Evolutionary conservation across 2,329 filamentous ascomycete species (phyloP).

Genomic region (Aspergillus tubingensis): DNA sequence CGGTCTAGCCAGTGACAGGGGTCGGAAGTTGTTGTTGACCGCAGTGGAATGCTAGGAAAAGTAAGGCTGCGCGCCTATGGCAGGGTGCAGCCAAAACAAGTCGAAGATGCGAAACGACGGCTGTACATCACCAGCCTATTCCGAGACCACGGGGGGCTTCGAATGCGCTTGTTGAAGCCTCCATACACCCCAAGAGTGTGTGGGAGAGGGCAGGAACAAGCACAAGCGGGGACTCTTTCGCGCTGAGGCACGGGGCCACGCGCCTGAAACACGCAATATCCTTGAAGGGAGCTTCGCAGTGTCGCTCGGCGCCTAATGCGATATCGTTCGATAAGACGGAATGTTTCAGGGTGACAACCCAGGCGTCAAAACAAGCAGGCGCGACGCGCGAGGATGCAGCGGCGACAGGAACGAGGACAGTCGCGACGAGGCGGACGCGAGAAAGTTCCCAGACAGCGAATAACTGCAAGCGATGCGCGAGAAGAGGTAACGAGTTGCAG

Average conservation of each 20-base stretch:
- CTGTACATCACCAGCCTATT: conserved; percentile 33
- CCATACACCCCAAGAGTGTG: conserved; percentile 17
- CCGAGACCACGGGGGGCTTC: conserved; percentile 21
- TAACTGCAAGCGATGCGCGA: conserved; percentile 19
- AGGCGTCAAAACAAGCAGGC: conserved; percentile 26
- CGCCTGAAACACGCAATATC: conserved; percentile 19
- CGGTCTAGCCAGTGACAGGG: conserved; percentile 16
- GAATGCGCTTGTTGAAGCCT: conserved; percentile 15
- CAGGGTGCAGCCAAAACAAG: conserved; percentile 23
- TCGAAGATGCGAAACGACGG: conserved; percentile 17
- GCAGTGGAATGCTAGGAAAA: conserved; percentile 31
- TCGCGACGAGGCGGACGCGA: conserved; percentile 22
- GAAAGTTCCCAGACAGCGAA: conserved; percentile 17
- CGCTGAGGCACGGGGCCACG: conserved; percentile 18
- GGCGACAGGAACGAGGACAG: conserved; percentile 20
- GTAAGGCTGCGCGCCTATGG: conserved; percentile 23
- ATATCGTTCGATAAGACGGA: conserved; percentile 26
- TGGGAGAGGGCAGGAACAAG: neutral
- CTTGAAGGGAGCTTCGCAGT: conserved; percentile 7
- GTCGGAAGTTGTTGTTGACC: conserved; percentile 15
- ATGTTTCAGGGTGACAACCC: conserved; percentile 35
- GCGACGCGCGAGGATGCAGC: conserved; percentile 28
- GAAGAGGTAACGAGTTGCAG: conserved; percentile 13
- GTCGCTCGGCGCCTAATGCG: conserved; percentile 15
- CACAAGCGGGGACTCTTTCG: conserved; percentile 12